Evolutionary conservation across 2,329 filamentous ascomycete species (phyloP), one percentile per base, ranked within the genome.

Genomic region (Penicillium occitanis): DNA sequence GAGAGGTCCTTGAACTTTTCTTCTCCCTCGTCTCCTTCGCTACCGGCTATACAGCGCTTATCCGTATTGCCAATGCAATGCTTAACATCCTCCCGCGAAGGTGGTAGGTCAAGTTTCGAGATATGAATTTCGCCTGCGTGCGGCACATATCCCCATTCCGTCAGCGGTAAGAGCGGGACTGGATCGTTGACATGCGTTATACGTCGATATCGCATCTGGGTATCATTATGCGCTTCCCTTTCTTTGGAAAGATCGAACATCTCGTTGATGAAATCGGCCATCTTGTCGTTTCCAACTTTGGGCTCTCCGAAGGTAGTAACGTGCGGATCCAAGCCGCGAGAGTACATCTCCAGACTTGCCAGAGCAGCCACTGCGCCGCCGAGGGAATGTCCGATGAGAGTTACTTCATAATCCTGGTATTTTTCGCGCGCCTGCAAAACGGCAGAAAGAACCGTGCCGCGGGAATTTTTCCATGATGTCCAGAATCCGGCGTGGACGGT

Each of bases 221-320:
- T 55, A 46, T 63, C 65, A 58, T 63, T 63, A 58, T 66, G 48
- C 7, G 53, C n/a, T 0, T 14, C 17, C 37, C 14, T 13, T 35
- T 35, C 10, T 42, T n/a, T n/a, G 2, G 62, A 50, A 62, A 76
- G 83, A 6, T 73, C 70, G 74, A 89, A 88, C 3, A 80, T 77
- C 5, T 75, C 70, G 68, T 88, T 82, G n/a, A 88, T 77, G 71
- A 86, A 89, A 5, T 76, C 70, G 14, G 78, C 83, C 50, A 89
- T 77, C 2, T 76, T 80, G 51, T 76, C 72, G 70, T 89, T 89
- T 1, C 87, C 87, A 2, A 88, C 73, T 50, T 84, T 81, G 22
- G 95, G 95, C 78, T 98, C 92, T 10, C 95, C 95, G 77, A 97
- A 99, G 0, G 95, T 98, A 5, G 94, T 98, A 48, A 96, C 87